Percentiles rank a stretch among this genome's conserved stretches.
These are phyloP conservation scores for Coelastrella sp. DNA, from an alignment of 139 green algal genomes.

Conservation along the genomic window DNA sequence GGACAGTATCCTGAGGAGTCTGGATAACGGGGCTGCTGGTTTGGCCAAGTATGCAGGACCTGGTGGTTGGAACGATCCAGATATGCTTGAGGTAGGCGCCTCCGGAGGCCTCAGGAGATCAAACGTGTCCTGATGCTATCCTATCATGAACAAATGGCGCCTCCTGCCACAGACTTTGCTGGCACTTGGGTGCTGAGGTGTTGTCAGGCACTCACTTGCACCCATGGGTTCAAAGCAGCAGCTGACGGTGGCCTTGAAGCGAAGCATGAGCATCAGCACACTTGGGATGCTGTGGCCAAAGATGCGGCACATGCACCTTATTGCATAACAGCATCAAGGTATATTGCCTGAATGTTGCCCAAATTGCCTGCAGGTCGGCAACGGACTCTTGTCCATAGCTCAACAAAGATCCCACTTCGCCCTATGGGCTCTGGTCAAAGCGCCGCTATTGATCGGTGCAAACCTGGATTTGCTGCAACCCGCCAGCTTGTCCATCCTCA, in stretches of 20 bases:
- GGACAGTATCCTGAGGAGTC: not conserved
- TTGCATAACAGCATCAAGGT: not conserved
- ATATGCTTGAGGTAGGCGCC: constrained; percentile 75
- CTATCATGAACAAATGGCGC: too few species aligned
- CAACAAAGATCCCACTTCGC: constrained; percentile 74
- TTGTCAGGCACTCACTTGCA: too few species aligned
- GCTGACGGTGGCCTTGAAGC: too few species aligned
- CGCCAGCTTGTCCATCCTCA: constrained; percentile 40
- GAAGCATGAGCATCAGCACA: not conserved
- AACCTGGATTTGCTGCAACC: constrained; percentile 56
- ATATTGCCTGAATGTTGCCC: not conserved
- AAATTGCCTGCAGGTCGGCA: constrained; percentile 61
- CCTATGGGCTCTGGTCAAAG: constrained; percentile 77
- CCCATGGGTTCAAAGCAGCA: too few species aligned
- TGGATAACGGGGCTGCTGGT: constrained; percentile 48
- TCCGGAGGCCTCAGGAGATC: not conserved
- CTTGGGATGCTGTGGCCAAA: not conserved
- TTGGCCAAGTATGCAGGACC: constrained; percentile 66
- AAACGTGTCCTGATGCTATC: too few species aligned
- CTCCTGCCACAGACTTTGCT: too few species aligned
- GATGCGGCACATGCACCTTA: not conserved
- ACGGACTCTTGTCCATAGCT: constrained; percentile 46
- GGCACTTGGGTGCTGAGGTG: too few species aligned
- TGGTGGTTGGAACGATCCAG: constrained; percentile 74
- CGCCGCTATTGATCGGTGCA: constrained; percentile 75